phyloP scores from a whole-genome alignment of 768 basidiomycete genomes.

The Strobilomyces dryophilus region DNA sequence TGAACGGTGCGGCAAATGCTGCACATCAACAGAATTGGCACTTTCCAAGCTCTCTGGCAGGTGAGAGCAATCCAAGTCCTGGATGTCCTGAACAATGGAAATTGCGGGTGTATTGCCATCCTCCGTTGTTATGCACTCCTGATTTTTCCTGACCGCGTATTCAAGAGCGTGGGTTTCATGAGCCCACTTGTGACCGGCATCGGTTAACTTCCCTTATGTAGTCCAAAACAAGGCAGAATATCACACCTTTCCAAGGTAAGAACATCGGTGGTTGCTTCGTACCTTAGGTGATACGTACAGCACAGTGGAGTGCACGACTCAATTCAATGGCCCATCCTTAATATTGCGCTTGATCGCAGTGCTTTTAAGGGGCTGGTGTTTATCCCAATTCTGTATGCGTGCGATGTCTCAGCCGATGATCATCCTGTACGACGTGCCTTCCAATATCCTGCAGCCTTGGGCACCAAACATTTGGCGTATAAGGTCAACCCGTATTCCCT shows the following conservation, averaged over 20 bases:
- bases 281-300: slow-evolving; percentile 10
- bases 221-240: not conserved
- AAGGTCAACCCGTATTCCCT: slow-evolving; percentile 37
- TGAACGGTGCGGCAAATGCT: not conserved
- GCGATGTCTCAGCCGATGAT: slow-evolving; percentile 49
- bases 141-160: not conserved
- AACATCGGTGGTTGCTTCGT: slow-evolving; percentile 13
- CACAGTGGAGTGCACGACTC: not conserved
- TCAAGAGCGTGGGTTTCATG: not conserved
- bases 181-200: not conserved
- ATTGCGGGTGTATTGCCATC: slow-evolving; percentile 8
- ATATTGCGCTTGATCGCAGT: not conserved
- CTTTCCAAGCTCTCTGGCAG: not conserved
- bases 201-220: slow-evolving; percentile 1
- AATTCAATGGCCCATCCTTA: not conserved
- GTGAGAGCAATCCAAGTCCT: not conserved
- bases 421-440: slow-evolving; percentile 63
- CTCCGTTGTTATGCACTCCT: slow-evolving; percentile 2
- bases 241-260: slow-evolving; percentile 5
- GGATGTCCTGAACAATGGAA: not conserved
- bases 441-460: slow-evolving; percentile 63
- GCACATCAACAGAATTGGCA: not conserved
- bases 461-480: slow-evolving; percentile 74
- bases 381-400: not conserved
- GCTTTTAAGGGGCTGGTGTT: slow-evolving; percentile 11